Base-by-base conservation (phyloP, 208 protist species). In the Trichomonas gallinae region DNA sequence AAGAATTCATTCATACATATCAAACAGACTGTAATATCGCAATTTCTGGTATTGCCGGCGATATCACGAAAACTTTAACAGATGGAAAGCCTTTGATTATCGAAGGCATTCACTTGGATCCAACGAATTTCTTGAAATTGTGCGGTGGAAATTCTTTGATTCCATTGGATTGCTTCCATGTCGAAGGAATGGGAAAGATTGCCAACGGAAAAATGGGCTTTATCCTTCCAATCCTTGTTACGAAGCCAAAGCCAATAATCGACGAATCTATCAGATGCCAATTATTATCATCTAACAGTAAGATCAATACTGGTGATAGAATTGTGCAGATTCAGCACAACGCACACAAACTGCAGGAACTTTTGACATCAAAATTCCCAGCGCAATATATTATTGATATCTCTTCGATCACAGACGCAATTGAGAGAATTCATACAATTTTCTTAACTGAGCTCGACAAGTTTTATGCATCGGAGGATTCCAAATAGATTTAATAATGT, bases 61-160 rank as follows among this genome's bases (percentile, higher is more conserved):
- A 93, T 38, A 93, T 93, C 38, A 48, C 17, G 10, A 93, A 93
- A 93, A 93, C 87, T 21, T 93, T 93, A 51, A 93, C 87, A 38
- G 87, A 93, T 38, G 87, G 87, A 48, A 93, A 93, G 31, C 87
- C 87, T 51, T 51, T 93, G 26, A 93, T 93, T 51, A 44, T 93
- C 31, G 87, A 93, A 93, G 87, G 87, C 11, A 51, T 93, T 36
- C 87, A 93, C n/a, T 44, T 93, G n/a, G 44, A 93, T 51, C 87
- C 87, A 26, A 51, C 40, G 6, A 23, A 40, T n/a, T 93, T 93
- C 44, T 31, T 93, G 13, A 23, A 93, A 51, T 51, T 93, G 8
- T 93, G 87, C 44, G 87, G 87, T 26, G 40, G 45, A 93, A 93
- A 93, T 17, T 42, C 87, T 34, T 9, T 93, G 1, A 93, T 48